These are phyloP conservation scores for Aquilaria malaccensis DNA, from an alignment of 345 rosid genomes.

Conservation along the genomic window DNA sequence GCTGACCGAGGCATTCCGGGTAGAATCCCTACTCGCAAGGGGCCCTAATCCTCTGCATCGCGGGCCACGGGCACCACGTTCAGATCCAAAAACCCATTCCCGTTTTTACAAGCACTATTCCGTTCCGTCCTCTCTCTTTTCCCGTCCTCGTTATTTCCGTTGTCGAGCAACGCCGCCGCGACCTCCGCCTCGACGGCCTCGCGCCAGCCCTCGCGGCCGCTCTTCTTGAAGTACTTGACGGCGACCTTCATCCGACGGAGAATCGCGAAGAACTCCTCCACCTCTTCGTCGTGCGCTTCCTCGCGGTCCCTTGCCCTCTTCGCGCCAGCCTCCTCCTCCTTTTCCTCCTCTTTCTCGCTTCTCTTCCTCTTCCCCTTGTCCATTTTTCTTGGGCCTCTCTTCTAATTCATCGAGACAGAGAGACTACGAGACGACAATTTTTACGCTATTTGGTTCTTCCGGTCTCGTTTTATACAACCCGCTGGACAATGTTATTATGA, in stretches of 20 bases:
- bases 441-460: no score
- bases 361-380: slow-evolving; percentile 9
- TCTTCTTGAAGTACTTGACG: slow-evolving; percentile 13
- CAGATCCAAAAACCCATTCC: slow-evolving; percentile 14
- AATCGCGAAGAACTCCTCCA: slow-evolving; percentile 25
- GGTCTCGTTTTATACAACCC: no score
- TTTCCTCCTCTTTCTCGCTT: neutral
- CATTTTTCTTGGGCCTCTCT: neutral
- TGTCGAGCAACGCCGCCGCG: neutral
- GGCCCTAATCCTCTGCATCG: neutral
- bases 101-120: neutral
- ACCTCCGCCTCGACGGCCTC: slow-evolving; percentile 9
- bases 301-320: neutral
- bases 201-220: neutral
- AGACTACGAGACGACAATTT: no score
- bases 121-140: no score
- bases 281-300: slow-evolving; percentile 14
- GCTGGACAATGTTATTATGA: no score
- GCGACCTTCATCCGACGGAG: slow-evolving; percentile 20
- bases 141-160: neutral
- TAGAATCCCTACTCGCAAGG: neutral
- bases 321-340: neutral
- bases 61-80: slow-evolving; percentile 18
- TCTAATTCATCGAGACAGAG: no score
- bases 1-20: no score